phyloP scores from a whole-genome alignment of 768 basidiomycete species.

The Agaricus bisporus region DNA sequence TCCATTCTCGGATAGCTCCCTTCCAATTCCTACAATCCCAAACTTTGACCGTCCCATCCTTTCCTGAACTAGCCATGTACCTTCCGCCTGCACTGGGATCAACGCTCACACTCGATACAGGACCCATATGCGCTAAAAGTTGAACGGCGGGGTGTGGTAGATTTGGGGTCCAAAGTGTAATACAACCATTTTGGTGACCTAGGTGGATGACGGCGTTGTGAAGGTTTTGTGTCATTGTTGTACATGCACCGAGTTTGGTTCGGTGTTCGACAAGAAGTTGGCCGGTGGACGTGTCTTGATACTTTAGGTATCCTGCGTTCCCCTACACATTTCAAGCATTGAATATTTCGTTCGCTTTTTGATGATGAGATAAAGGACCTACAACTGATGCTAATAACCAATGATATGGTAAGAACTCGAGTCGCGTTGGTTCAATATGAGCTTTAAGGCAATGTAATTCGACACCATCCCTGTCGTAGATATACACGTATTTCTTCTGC shows the following conservation, averaged over 20 bases:
- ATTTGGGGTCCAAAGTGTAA: constrained; percentile 98
- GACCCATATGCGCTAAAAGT: constrained; percentile 85
- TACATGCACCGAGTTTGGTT: constrained; percentile 83
- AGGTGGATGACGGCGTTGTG: constrained; percentile 94
- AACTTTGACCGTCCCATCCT: constrained; percentile 85
- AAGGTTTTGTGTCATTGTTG: constrained; percentile 81
- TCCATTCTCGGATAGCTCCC: constrained; percentile 75
- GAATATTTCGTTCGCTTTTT: background rate
- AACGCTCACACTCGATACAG: constrained; percentile 68
- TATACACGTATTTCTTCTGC: constrained; percentile 93
- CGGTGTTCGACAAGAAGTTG: constrained; percentile 80
- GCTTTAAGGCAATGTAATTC: constrained; percentile 82
- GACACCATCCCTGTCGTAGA: constrained; percentile 91
- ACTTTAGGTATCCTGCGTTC: constrained; percentile 87
- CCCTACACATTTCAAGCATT: constrained; percentile 39
- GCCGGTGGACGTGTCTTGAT: constrained; percentile 96
- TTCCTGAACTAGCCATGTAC: constrained; percentile 87
- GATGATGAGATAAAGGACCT: constrained; percentile 21
- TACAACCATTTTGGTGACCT: constrained; percentile 91
- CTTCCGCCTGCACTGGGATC: constrained; percentile 83
- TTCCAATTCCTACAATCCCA: constrained; percentile 99
- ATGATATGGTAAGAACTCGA: constrained; percentile 94
- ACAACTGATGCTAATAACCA: constrained; percentile 88
- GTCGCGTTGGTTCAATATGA: constrained; percentile 82
- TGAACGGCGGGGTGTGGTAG: constrained; percentile 79